phyloP scores from a whole-genome alignment of 495 filamentous ascomycete species.

The Penicillium pancosmium region DNA sequence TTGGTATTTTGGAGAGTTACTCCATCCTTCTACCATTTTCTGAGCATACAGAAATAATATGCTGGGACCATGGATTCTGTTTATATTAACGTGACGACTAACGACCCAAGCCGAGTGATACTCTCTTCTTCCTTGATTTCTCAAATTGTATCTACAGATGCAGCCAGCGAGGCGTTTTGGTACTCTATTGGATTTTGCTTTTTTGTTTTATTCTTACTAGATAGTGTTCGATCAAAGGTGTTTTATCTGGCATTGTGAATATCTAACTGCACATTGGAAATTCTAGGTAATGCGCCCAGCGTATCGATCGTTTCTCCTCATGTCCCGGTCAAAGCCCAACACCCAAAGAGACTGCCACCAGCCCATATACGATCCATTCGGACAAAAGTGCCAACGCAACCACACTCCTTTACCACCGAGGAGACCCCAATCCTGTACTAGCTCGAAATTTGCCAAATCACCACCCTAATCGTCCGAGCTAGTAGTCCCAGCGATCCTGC shows the following conservation, averaged over 20 bases:
- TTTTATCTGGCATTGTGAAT: constrained; percentile 2
- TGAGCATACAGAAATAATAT: not conserved
- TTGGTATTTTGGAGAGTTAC: not conserved
- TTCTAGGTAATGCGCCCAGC: not conserved
- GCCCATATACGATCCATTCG: not conserved
- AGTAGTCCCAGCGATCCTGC: no score
- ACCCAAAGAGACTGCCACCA: not conserved
- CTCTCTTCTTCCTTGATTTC: not conserved
- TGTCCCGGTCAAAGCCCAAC: not conserved
- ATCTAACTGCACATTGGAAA: constrained; percentile 6
- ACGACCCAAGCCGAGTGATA: not conserved
- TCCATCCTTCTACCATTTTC: not conserved
- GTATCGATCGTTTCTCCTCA: not conserved
- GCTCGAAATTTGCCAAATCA: not conserved
- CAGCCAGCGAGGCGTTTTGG: not conserved
- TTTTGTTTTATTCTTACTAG: not conserved
- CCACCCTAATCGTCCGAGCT: not conserved
- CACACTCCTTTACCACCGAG: no score
- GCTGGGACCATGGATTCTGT: no score
- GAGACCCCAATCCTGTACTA: not conserved
- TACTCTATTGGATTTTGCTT: not conserved
- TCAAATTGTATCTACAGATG: not conserved
- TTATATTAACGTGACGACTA: not conserved
- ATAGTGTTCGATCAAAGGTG: constrained; percentile 11
- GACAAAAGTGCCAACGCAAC: not conserved